Evolutionary conservation across 345 rosid genomes (phyloP).

Genomic region (Adansonia digitata): DNA sequence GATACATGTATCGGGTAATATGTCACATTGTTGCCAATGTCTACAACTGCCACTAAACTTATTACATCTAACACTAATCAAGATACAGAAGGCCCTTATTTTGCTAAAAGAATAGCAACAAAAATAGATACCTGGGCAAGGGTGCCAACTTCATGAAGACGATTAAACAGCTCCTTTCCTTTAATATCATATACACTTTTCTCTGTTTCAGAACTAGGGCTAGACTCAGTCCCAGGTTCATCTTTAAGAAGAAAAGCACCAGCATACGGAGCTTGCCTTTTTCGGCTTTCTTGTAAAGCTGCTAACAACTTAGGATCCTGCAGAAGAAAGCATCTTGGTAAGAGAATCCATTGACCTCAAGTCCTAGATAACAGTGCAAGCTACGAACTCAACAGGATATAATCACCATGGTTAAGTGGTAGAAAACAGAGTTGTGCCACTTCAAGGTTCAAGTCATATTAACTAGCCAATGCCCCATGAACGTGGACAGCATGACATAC

Average conservation of each 20-base stretch:
- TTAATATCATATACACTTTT: conserved; percentile 60
- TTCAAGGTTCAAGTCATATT: background rate
- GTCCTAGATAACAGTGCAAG: background rate
- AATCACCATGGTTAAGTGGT: background rate
- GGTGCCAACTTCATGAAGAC: conserved; percentile 95
- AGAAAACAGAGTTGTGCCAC: background rate
- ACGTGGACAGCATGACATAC: conserved; percentile 30
- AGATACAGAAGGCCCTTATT: background rate
- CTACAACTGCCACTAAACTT: background rate
- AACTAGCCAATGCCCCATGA: background rate
- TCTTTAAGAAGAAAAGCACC: conserved; percentile 98
- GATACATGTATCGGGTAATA: background rate
- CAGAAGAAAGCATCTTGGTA: conserved; percentile 9
- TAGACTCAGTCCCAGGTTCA: conserved; percentile 68
- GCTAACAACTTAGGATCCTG: conserved; percentile 92
- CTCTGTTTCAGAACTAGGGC: conserved; percentile 56
- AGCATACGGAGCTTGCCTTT: conserved; percentile 95
- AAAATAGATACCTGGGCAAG: conserved; percentile 75
- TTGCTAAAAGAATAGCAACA: conserved; percentile 14
- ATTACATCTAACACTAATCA: background rate
- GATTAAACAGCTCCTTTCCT: conserved; percentile 75
- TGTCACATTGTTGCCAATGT: background rate
- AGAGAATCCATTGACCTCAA: conserved; percentile 8
- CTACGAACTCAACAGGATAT: background rate
- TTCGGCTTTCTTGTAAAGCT: conserved; percentile 87